phyloP scores from a whole-genome alignment of 495 filamentous ascomycete species.

The Aspergillus affinis region DNA sequence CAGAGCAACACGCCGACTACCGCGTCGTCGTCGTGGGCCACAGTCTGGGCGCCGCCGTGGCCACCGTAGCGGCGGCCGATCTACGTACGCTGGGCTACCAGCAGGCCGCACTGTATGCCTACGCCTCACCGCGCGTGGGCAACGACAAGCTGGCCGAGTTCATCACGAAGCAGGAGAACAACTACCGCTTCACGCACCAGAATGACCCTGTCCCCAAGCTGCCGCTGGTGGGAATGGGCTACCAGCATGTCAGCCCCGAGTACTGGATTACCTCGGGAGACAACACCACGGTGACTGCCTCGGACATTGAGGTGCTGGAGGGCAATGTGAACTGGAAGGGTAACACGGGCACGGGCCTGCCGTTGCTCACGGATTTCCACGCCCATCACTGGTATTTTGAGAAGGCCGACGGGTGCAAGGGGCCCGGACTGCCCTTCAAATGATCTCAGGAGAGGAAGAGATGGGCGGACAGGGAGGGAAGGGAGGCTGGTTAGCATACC shows the following conservation, averaged over 20 bases:
- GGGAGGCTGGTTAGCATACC: neutral
- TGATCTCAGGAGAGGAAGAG: slow-evolving; percentile 6
- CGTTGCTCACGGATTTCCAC: slow-evolving; percentile 15
- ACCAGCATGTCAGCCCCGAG: slow-evolving; percentile 62
- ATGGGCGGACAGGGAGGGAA: neutral
- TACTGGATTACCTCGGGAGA: slow-evolving; percentile 51
- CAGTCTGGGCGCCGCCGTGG: slow-evolving; percentile 63
- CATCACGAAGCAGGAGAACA: slow-evolving; percentile 51
- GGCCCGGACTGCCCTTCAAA: slow-evolving; percentile 21
- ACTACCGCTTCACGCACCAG: slow-evolving; percentile 63
- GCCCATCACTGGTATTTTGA: slow-evolving; percentile 53
- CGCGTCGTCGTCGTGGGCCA: slow-evolving; percentile 59
- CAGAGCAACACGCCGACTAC: slow-evolving; percentile 44
- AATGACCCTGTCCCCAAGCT: slow-evolving; percentile 64
- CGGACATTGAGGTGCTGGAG: slow-evolving; percentile 32
- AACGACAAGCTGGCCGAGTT: slow-evolving; percentile 52
- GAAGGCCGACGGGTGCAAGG: slow-evolving; percentile 26
- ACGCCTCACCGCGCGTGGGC: slow-evolving; percentile 64
- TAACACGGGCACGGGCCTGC: slow-evolving; percentile 40
- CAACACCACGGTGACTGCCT: slow-evolving; percentile 30
- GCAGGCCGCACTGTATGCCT: slow-evolving; percentile 56
- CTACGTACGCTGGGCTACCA: slow-evolving; percentile 46
- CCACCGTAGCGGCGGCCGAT: slow-evolving; percentile 57
- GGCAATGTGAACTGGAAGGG: slow-evolving; percentile 38
- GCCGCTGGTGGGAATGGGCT: slow-evolving; percentile 55